Evolutionary conservation across 108 stramenopile genomes (phyloP).

Genomic region (Parmales sp.): DNA sequence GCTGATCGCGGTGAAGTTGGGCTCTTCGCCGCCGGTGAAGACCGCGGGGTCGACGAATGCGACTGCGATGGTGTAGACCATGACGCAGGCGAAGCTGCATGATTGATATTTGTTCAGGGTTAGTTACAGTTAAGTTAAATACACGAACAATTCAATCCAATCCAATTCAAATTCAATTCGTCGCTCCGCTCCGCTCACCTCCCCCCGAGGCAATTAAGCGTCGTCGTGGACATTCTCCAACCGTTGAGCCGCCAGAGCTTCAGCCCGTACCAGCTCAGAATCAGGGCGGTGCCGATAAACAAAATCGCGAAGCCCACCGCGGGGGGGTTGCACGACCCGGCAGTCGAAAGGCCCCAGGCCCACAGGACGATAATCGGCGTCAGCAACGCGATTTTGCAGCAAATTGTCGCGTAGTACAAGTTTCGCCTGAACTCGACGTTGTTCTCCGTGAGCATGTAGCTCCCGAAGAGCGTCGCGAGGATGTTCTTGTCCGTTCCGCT

Average conservation of each 20-base stretch:
- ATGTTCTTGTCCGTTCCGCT: conserved; percentile 12
- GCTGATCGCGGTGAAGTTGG: conserved; percentile 21
- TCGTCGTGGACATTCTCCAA: conserved; percentile 20
- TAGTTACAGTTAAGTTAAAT: too few relatives aligned
- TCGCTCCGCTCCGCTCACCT: too few relatives aligned
- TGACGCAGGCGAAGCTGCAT: conserved; percentile 15
- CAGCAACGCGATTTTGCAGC: conserved; percentile 16
- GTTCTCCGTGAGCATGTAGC: conserved; percentile 23
- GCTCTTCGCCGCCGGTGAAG: conserved; percentile 13
- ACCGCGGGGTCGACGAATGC: conserved; percentile 26
- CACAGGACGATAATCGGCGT: conserved; percentile 21
- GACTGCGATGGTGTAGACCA: conserved; percentile 19
- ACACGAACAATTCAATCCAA: too few relatives aligned
- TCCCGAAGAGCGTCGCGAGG: conserved; percentile 14
- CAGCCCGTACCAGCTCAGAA: conserved; percentile 21
- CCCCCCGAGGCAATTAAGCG: conserved; percentile 13
- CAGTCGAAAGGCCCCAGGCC: conserved; percentile 21
- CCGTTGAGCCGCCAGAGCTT: conserved; percentile 25
- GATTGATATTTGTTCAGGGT: too few relatives aligned
- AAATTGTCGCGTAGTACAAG: conserved; percentile 22
- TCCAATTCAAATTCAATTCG: too few relatives aligned
- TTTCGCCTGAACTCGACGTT: conserved; percentile 22
- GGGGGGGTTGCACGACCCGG: conserved; percentile 23
- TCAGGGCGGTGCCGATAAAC: conserved; percentile 20
- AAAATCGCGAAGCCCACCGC: conserved; percentile 23